Evolutionary conservation across 2,329 filamentous ascomycete species (phyloP).

Genomic region (Calonectria pseudoreteaudii): DNA sequence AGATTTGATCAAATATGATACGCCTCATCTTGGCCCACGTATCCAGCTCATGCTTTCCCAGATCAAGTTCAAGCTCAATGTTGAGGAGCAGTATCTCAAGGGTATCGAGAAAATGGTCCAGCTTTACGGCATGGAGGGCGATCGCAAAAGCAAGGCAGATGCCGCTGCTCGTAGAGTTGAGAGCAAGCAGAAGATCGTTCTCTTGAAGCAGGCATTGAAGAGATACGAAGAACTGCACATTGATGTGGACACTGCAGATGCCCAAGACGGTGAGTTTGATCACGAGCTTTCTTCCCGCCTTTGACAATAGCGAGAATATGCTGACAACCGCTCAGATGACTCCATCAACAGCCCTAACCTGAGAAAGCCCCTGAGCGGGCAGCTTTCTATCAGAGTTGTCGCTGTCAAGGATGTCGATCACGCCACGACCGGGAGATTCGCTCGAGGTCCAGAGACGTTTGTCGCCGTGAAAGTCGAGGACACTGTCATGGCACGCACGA

Average conservation of each 20-base stretch:
- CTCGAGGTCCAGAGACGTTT: slow-evolving; percentile 92
- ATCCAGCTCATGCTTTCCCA: slow-evolving; percentile 99
- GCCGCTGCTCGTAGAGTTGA: slow-evolving; percentile 90
- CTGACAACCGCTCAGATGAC: slow-evolving; percentile 73
- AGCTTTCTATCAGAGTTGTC: slow-evolving; percentile 86
- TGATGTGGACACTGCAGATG: slow-evolving; percentile 84
- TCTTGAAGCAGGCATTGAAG: slow-evolving; percentile 95
- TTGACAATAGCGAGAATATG: slow-evolving; percentile 23
- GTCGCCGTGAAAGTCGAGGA: slow-evolving; percentile 98
- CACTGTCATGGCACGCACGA: slow-evolving; percentile 88
- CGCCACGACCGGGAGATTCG: slow-evolving; percentile 84
- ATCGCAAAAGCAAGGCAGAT: slow-evolving; percentile 94
- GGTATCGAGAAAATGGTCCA: slow-evolving; percentile 99
- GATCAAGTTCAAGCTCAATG: slow-evolving; percentile 97
- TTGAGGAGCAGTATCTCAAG: slow-evolving; percentile 98
- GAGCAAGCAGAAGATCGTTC: slow-evolving; percentile 97
- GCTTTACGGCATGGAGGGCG: slow-evolving; percentile 96
- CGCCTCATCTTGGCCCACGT: slow-evolving; percentile 91
- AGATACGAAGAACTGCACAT: slow-evolving; percentile 98
- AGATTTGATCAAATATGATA: slow-evolving; percentile 99
- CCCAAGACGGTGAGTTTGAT: slow-evolving; percentile 77
- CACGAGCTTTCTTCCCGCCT: background rate
- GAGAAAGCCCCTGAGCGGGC: slow-evolving; percentile 94
- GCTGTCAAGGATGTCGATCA: slow-evolving; percentile 96
- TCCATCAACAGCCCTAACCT: slow-evolving; percentile 96